A percentile compares a stretch with the other conserved stretches of the same genome.
Conservation (phyloP, 805 yeast genomes). For the Clavispora vitiphila region DNA sequence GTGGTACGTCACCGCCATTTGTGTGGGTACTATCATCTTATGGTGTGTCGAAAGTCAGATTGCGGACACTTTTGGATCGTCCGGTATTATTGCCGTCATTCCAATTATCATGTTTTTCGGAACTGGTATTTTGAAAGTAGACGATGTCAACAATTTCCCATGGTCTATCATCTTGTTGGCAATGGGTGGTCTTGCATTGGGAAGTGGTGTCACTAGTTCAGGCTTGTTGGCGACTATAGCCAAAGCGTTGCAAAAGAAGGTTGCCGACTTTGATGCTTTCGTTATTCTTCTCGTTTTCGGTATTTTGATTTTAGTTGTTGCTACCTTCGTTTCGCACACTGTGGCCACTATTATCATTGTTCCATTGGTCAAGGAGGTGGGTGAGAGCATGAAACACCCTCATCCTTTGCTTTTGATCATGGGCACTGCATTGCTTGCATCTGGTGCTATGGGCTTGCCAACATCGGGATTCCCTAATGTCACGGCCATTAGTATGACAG, state of each 20-base stretch:
- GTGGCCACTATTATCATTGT: constrained; percentile 41
- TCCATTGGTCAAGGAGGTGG: constrained; percentile 39
- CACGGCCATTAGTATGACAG: constrained; percentile 40
- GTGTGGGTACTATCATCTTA: constrained; percentile 66
- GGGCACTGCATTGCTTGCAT: constrained; percentile 38
- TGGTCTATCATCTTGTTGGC: constrained; percentile 96
- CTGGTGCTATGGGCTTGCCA: constrained; percentile 44
- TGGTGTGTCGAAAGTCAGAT: constrained; percentile 88
- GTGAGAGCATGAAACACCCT: constrained; percentile 31
- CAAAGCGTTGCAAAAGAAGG: constrained; percentile 52
- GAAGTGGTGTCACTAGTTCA: constrained; percentile 90
- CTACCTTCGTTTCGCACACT: constrained; percentile 42
- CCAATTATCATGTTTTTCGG: constrained; percentile 93
- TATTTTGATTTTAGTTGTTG: constrained; percentile 34
- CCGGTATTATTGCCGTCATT: constrained; percentile 92
- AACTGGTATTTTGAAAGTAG: constrained; percentile 77
- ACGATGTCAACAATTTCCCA: constrained; percentile 91
- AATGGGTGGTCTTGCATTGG: constrained; percentile 96
- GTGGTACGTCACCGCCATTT: constrained; percentile 65
- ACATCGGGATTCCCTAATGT: constrained; percentile 43
- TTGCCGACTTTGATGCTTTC: constrained; percentile 65
- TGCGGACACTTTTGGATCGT: constrained; percentile 77
- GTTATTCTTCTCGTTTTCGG: constrained; percentile 68
- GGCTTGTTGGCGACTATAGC: constrained; percentile 84
- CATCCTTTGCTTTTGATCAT: constrained; percentile 37